Conservation (phyloP, 805 yeast genomes). For the Saccharomycopsis vini region DNA sequence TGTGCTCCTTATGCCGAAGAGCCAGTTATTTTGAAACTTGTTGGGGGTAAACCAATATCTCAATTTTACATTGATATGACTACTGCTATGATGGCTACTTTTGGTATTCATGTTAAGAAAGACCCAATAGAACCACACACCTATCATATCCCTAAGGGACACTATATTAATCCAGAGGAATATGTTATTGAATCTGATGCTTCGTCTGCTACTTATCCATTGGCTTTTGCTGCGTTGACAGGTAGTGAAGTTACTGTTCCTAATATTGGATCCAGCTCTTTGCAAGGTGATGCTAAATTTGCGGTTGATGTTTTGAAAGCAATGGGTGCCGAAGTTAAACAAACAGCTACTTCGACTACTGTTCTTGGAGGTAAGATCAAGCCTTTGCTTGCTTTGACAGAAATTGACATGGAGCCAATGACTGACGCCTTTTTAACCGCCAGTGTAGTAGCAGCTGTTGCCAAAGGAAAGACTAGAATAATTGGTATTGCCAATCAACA, state of each 20-base stretch:
- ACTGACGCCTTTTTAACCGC: conserved; percentile 98
- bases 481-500: conserved; percentile 97
- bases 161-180: conserved; percentile 69
- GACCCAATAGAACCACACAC: conserved; percentile 70
- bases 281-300: conserved; percentile 96
- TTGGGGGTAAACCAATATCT: conserved; percentile 96
- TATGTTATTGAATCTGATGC: conserved; percentile 96
- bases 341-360: conserved; percentile 79
- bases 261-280: conserved; percentile 81
- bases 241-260: conserved; percentile 91
- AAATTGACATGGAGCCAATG: conserved; percentile 98
- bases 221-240: conserved; percentile 94
- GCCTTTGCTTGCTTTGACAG: conserved; percentile 51
- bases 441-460: conserved; percentile 92
- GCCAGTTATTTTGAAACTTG: conserved; percentile 80
- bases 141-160: conserved; percentile 82
- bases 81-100: conserved; percentile 84
- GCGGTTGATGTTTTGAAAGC: conserved; percentile 88
- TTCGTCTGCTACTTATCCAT: conserved; percentile 93
- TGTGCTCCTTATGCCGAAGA: conserved; percentile 92
- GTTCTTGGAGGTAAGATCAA: conserved; percentile 65
- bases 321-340: conserved; percentile 89
- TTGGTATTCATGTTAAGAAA: conserved; percentile 70
- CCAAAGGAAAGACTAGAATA: conserved; percentile 61
- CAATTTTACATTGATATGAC: conserved; percentile 97